A percentile compares a stretch with the other conserved stretches of the same genome.
phyloP scores from a whole-genome alignment of 1,139 yeast species.

The Hanseniaspora sp. region DNA sequence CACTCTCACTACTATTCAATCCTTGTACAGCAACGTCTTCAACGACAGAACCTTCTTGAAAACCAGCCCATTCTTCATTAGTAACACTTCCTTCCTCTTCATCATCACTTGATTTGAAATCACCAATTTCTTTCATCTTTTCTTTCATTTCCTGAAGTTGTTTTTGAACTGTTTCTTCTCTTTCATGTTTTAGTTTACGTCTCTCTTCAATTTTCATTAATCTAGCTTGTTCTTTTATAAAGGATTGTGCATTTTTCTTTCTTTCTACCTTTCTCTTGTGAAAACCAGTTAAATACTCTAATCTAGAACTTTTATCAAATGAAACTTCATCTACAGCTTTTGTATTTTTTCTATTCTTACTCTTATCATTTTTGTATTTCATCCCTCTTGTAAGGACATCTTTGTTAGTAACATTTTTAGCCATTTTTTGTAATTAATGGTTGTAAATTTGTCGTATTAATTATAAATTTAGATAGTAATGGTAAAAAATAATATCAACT shows the following conservation, averaged over 20 bases:
- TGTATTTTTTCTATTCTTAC: slow-evolving; percentile 43
- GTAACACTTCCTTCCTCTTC: no score
- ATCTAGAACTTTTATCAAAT: slow-evolving; percentile 63
- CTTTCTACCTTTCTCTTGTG: slow-evolving; percentile 86
- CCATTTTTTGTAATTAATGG: slow-evolving; percentile 5
- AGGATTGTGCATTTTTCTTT: slow-evolving; percentile 72
- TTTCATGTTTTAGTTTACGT: slow-evolving; percentile 47
- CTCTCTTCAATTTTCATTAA: slow-evolving; percentile 67
- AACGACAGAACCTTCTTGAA: slow-evolving; percentile 24
- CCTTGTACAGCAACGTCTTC: slow-evolving; percentile 28
- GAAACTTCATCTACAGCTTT: slow-evolving; percentile 57
- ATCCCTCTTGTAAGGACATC: slow-evolving; percentile 84
- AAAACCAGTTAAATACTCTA: slow-evolving; percentile 83
- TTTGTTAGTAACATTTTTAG: slow-evolving; percentile 41
- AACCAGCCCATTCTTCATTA: slow-evolving; percentile 36
- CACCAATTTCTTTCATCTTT: slow-evolving; percentile 36
- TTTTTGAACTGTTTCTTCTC: slow-evolving; percentile 52
- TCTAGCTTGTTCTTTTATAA: slow-evolving; percentile 64
- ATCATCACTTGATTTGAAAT: slow-evolving; percentile 31
- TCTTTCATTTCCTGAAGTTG: slow-evolving; percentile 51
- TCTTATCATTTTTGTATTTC: slow-evolving; percentile 56
- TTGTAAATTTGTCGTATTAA: no score
- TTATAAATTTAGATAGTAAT: not conserved
- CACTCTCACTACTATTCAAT: slow-evolving; percentile 32
- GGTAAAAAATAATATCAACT: not conserved